These are phyloP conservation scores for Lactuca sativa DNA, from an alignment of 129 eudicot genomes.

Conservation along the genomic window DNA sequence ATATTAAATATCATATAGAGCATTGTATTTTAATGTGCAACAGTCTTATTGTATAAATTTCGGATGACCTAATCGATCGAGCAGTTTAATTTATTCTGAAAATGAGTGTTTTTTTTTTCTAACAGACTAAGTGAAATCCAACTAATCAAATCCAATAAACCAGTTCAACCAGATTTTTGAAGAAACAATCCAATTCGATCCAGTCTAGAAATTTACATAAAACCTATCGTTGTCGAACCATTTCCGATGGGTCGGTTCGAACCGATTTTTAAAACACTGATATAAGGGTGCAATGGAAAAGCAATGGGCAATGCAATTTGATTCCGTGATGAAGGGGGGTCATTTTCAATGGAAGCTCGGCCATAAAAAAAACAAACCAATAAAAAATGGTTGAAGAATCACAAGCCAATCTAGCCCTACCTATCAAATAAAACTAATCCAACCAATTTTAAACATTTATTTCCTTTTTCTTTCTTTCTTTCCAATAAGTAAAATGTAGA, in stretches of 20 bases:
- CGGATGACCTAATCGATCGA: too few relatives aligned
- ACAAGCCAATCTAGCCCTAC: conserved; percentile 34
- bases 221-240: too few relatives aligned
- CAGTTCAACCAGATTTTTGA: too few relatives aligned
- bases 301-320: conserved; percentile 16
- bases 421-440: conserved; percentile 18
- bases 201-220: too few relatives aligned
- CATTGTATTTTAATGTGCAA: neutral
- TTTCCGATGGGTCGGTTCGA: too few relatives aligned
- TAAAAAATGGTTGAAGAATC: conserved; percentile 36
- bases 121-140: too few relatives aligned
- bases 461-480: neutral
- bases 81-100: too few relatives aligned
- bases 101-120: too few relatives aligned
- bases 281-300: conserved; percentile 4
- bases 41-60: too few relatives aligned
- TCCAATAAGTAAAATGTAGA: conserved; percentile 28
- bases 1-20: neutral
- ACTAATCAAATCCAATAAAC: too few relatives aligned
- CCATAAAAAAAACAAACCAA: conserved; percentile 24
- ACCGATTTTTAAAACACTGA: neutral
- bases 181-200: too few relatives aligned
- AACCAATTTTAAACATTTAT: conserved; percentile 24
- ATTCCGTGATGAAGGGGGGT: conserved; percentile 41
- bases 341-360: conserved; percentile 28